Evolutionary conservation across 495 filamentous ascomycete species (phyloP).

Genomic region (Aspergillus bertholletiae): DNA sequence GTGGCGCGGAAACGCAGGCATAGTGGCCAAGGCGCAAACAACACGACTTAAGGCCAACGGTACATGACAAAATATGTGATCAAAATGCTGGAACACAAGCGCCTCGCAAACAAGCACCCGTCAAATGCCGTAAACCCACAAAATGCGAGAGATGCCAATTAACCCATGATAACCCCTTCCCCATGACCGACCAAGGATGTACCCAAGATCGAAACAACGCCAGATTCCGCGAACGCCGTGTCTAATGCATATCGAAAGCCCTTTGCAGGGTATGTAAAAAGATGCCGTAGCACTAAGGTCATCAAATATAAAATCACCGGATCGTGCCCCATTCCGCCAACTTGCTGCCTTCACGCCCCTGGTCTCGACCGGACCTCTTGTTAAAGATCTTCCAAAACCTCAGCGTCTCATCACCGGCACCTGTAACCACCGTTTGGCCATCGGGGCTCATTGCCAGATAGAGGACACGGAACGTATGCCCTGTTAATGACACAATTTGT

Average conservation of each 20-base stretch:
- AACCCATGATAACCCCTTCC: slow-evolving; percentile 22
- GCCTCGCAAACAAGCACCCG: slow-evolving; percentile 14
- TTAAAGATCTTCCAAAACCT: slow-evolving; percentile 96
- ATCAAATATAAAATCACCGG: slow-evolving; percentile 41
- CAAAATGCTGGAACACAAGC: slow-evolving; percentile 12
- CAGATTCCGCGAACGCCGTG: slow-evolving; percentile 33
- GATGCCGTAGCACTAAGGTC: slow-evolving; percentile 6
- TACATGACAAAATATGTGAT: slow-evolving; percentile 21
- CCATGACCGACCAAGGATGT: slow-evolving; percentile 25
- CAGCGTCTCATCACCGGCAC: slow-evolving; percentile 93
- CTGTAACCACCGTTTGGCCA: slow-evolving; percentile 88
- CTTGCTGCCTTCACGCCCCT: slow-evolving; percentile 50
- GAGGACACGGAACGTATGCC: slow-evolving; percentile 92
- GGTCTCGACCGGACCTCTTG: slow-evolving; percentile 54
- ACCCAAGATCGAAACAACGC: slow-evolving; percentile 23
- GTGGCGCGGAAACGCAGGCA: slow-evolving; percentile 1
- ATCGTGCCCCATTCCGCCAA: slow-evolving; percentile 70
- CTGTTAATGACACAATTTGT: slow-evolving; percentile 89
- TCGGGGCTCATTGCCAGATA: slow-evolving; percentile 98
- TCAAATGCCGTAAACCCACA: slow-evolving; percentile 25
- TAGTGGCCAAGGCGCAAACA: slow-evolving; percentile 4
- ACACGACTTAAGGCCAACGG: slow-evolving; percentile 15
- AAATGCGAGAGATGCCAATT: slow-evolving; percentile 36
- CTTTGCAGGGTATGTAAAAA: slow-evolving; percentile 11
- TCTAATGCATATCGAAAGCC: slow-evolving; percentile 34